Evolutionary conservation across 78 protist genomes (phyloP).

Genomic region (Mastigamoeba balamuthi): DNA sequence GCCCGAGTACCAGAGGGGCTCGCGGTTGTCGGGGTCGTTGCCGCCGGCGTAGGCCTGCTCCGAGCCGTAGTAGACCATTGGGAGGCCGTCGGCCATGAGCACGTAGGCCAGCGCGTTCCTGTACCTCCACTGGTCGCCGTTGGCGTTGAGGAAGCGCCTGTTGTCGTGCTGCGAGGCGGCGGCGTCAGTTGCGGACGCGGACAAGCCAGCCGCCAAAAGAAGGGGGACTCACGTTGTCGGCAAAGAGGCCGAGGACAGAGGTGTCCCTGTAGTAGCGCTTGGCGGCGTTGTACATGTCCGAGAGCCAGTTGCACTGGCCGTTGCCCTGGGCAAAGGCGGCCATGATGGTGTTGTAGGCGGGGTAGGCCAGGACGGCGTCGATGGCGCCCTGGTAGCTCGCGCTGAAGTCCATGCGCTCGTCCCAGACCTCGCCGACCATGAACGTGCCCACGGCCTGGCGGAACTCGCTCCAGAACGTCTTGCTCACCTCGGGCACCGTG

Average conservation of each 20-base stretch:
- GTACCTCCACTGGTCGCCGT: conserved; percentile 24
- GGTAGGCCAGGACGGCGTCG: conserved; percentile 68
- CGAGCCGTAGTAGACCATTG: conserved; percentile 81
- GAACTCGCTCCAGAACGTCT: no score
- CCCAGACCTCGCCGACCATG: conserved; percentile 77
- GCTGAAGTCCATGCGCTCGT: conserved; percentile 44
- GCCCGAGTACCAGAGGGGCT: conserved; percentile 59
- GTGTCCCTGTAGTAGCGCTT: background rate
- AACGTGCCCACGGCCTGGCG: conserved; percentile 36
- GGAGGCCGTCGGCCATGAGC: conserved; percentile 50
- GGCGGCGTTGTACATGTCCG: conserved; percentile 1
- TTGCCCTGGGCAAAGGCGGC: conserved; percentile 27
- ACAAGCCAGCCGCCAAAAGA: no score
- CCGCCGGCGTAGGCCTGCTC: conserved; percentile 71
- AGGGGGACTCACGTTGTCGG: no score
- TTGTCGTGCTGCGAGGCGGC: background rate
- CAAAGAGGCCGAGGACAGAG: conserved; percentile 38
- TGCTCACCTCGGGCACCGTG: conserved; percentile 78
- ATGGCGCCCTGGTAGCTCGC: conserved; percentile 30
- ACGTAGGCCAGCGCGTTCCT: conserved; percentile 54
- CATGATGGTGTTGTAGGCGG: conserved; percentile 55
- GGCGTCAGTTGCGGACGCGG: no score
- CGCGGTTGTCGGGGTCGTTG: conserved; percentile 66
- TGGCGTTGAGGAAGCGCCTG: conserved; percentile 52
- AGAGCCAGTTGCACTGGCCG: conserved; percentile 44